Conservation (phyloP, 495 filamentous ascomycete genomes). For the Apiosordaria backusii region DNA sequence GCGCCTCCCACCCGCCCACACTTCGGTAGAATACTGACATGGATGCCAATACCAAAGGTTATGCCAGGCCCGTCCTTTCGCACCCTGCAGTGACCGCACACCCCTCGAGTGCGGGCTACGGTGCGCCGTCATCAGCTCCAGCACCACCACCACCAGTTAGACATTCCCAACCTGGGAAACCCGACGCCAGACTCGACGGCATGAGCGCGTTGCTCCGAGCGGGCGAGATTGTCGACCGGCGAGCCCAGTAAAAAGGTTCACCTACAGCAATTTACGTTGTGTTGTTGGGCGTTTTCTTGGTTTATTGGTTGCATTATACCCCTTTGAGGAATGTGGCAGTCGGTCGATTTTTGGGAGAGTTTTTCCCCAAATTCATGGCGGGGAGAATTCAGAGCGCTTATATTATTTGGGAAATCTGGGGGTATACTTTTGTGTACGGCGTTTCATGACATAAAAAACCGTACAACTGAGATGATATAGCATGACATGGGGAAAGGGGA, state of each 20-base stretch:
- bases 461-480: not conserved
- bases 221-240: slow-evolving; percentile 53
- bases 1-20: not conserved
- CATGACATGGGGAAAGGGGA: not conserved
- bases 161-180: slow-evolving; percentile 15
- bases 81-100: slow-evolving; percentile 11
- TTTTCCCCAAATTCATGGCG: not conserved
- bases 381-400: not conserved
- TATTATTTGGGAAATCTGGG: not conserved
- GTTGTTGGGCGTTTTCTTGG: not conserved
- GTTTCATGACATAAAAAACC: not conserved
- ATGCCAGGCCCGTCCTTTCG: slow-evolving; percentile 12
- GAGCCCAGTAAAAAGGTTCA: slow-evolving; percentile 18
- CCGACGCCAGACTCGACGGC: slow-evolving; percentile 37
- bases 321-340: not conserved
- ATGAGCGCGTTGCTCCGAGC: slow-evolving; percentile 54
- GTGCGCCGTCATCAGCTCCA: not conserved
- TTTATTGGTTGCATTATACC: not conserved
- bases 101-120: not conserved
- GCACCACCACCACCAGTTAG: not conserved
- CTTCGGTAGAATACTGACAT: slow-evolving; percentile 13
- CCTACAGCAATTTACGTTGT: not conserved
- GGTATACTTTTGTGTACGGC: not conserved
- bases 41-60: slow-evolving; percentile 17
- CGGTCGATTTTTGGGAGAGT: no score